phyloP scores from a whole-genome alignment of 2,329 filamentous ascomycete species.

The Trichoderma atroviride region DNA sequence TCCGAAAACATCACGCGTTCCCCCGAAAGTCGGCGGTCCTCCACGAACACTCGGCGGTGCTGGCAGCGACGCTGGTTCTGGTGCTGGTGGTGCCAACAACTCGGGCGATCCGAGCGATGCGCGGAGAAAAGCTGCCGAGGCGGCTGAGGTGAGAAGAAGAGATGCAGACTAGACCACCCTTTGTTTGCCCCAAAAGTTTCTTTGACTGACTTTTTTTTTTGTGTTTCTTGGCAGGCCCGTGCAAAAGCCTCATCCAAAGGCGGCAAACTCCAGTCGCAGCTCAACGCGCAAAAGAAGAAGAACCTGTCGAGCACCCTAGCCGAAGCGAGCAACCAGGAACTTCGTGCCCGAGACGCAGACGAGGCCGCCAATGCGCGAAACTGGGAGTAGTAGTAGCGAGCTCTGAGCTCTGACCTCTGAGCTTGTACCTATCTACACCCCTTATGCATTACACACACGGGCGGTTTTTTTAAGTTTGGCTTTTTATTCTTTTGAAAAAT shows the following conservation, averaged over 20 bases:
- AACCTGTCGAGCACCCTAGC: slow-evolving; percentile 69
- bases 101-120: slow-evolving; percentile 57
- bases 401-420: background rate
- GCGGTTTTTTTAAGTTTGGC: background rate
- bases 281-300: slow-evolving; percentile 76
- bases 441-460: background rate
- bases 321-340: slow-evolving; percentile 67
- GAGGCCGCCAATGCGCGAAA: slow-evolving; percentile 47
- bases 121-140: slow-evolving; percentile 72
- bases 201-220: background rate
- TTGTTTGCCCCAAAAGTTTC: background rate
- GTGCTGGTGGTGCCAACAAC: slow-evolving; percentile 32
- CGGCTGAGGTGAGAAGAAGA: slow-evolving; percentile 73
- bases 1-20: slow-evolving; percentile 55
- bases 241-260: slow-evolving; percentile 60
- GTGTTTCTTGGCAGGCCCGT: slow-evolving; percentile 56
- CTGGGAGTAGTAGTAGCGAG: slow-evolving; percentile 38
- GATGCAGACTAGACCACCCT: background rate
- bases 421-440: too few relatives aligned
- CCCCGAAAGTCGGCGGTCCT: slow-evolving; percentile 56
- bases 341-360: slow-evolving; percentile 69
- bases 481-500: background rate
- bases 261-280: slow-evolving; percentile 69
- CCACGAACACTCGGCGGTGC: slow-evolving; percentile 65
- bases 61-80: slow-evolving; percentile 33